Evolutionary conservation across 2,329 filamentous ascomycete genomes (phyloP), one percentile per base, ranked within the genome.

Genomic region (Claviceps capensis): DNA sequence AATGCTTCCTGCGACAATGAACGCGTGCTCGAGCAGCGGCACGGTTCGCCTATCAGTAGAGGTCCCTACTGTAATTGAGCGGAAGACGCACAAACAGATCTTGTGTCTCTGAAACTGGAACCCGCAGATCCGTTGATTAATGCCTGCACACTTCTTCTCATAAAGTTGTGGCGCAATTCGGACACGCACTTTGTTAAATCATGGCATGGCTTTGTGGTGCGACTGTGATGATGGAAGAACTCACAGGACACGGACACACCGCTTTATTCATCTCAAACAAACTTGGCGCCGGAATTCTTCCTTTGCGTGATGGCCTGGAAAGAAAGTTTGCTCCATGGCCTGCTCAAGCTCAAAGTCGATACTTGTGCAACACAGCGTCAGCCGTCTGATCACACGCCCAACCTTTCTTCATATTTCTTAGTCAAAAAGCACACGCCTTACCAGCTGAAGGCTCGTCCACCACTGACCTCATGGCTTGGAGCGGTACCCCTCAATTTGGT

Each of bases 401-500:
- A 48, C 55, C 53, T 55, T 54, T 48, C 38, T 51, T 40, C 48
- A n/a, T 30, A 34, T 47, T 34, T 13, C 45, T 47, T 22, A 45
- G 26, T 45, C 36, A 34, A 6, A 42, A 47, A 41, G 41, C 44
- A 42, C 8, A 57, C 56, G 55, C 55, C 54, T 58, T 59, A 59
- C 60, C 58, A 44, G 45, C 50, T 38, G 38, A 52, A 48, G 16
- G 26, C 11, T 22, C n/a, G 7, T 43, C 16, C 42, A 43, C 41
- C 22, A 17, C 41, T 42, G 38, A 23, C 26, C 50, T 45, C 50
- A 41, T 23, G 44, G 45, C 36, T 36, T 40, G n/a, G 41, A 46
- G 36, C 41, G 42, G 62, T 67, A 68, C 66, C 67, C 67, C 67
- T 69, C 66, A 67, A 64, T 68, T 65, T 65, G 66, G 63, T 64